These are phyloP conservation scores for Ophiobolus disseminans DNA, from an alignment of 2,329 filamentous ascomycete genomes.

Conservation along the genomic window DNA sequence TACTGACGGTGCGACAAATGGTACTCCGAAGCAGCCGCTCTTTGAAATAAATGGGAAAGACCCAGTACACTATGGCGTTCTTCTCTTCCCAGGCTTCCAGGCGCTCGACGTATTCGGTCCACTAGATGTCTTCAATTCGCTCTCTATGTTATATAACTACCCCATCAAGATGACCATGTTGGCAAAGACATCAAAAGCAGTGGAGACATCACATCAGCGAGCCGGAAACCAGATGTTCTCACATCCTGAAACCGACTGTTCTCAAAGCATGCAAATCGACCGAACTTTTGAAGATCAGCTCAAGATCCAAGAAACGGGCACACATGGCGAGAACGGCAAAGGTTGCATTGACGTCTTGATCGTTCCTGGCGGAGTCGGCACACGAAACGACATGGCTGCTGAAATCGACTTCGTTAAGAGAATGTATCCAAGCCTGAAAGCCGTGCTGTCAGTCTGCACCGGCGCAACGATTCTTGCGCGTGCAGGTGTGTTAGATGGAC, in stretches of 20 bases:
- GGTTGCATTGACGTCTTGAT: slow-evolving; percentile 63
- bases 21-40: slow-evolving; percentile 6
- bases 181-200: slow-evolving; percentile 27
- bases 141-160: slow-evolving; percentile 33
- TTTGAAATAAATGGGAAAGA: slow-evolving; percentile 18
- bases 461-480: slow-evolving; percentile 64
- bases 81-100: slow-evolving; percentile 33
- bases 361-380: slow-evolving; percentile 68
- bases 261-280: slow-evolving; percentile 24
- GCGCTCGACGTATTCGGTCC: slow-evolving; percentile 52
- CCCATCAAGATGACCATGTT: slow-evolving; percentile 39
- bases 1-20: slow-evolving; percentile 4
- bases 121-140: slow-evolving; percentile 52
- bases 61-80: slow-evolving; percentile 29
- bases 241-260: slow-evolving; percentile 24
- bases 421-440: slow-evolving; percentile 58
- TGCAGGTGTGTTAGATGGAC: slow-evolving; percentile 65
- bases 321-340: slow-evolving; percentile 4
- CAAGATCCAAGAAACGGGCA: slow-evolving; percentile 15
- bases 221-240: slow-evolving; percentile 23
- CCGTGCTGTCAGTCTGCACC: slow-evolving; percentile 70
- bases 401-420: slow-evolving; percentile 57
- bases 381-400: slow-evolving; percentile 32
- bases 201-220: slow-evolving; percentile 27
- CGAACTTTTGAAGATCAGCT: slow-evolving; percentile 25